Base-by-base conservation (phyloP, 148 eudicot species). In the Pharnaceum exiguum region DNA sequence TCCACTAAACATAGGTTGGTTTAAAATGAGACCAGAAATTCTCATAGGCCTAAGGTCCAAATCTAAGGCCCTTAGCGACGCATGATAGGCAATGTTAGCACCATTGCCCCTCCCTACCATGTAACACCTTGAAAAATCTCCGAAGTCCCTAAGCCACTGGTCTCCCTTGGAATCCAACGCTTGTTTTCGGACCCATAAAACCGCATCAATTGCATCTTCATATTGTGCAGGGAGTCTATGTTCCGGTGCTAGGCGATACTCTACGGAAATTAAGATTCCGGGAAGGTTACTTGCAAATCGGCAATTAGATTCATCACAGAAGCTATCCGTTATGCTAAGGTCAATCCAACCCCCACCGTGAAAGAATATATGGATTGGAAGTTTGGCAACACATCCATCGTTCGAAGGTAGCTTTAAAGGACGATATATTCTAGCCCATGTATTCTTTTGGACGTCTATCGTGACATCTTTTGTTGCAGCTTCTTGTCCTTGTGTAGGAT, bases 191-290 rank as follows among this genome's bases (percentile, higher is more conserved):
- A 80, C 51, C 97, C 97, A 90, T 2, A 37, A 16, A 2, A 90
- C 46, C 5, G 82, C 54, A 21, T 87, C 87, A 5, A 79, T 28
- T 0, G 85, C 95, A 23, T 90, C 97, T 2, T 90, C 89, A 31
- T 90, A 90, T 51, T 80, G 95, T 0, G 85, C 78, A 0, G 97
- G 95, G 13, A 90, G 81, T 16, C 75, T 74, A 27, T 52, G 46
- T 46, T 90, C 97, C 0, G 93, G 97, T 1, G 95, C 93, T 5
- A 84, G 73, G 0, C 95, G 85, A 28, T 71, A 84, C 7, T 64
- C 75, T 6, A 82, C 63, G 7, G 85, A 70, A 8, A 87, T 59
- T 0, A 82, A 43, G 8, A 90, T 63, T 3, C 80, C 71, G 0
- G 87, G 93, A 3, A 82, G 27, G 3, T 64, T 80, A 1, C 44